Base-by-base conservation (phyloP, 768 basidiomycete genomes). In the Agrocybe pediades region DNA sequence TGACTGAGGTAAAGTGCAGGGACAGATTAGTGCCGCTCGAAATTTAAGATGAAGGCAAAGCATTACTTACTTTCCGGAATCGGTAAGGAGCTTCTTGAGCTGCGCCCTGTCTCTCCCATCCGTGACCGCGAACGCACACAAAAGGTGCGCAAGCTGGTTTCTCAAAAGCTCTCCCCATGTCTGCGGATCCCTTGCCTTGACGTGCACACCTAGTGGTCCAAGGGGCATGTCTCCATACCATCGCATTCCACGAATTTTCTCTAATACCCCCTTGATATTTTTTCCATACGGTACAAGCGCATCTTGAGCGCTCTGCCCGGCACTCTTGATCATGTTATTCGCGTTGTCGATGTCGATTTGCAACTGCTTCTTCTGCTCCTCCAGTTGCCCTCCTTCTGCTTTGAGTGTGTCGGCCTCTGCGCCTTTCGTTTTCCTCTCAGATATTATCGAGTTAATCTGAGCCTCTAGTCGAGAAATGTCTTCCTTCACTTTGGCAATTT, bases 131-230 rank as follows among this genome's bases (percentile, higher is more conserved):
- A 88, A 98, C 5, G 85, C 80, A 30, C 74, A 80, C 71, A 98
- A 75, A 17, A 75, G 63, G 2, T 44, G 25, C 3, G 80, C 82
- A 3, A 99, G 72, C 59, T 87, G 81, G 46, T 69, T 68, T 56
- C 87, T 74, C 59, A 98, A 68, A n/a, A 92, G 59, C 0, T 72
- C 71, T 0, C 83, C 85, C 83, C 90, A 98, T 26, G 63, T 71
- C 55, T 73, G 62, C 2, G 76, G 71, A 45, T 95, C 89, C 60
- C 76, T 82, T 30, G 92, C 81, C 61, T 85, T 88, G 62, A 98
- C 87, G 65, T 83, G 79, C 45, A 80, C 56, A 0, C 96, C 96
- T 21, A 98, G 73, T 0, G 96, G 96, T 0, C 92, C 92, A 27
- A 91, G 68, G 0, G 90, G 90, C 17, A 62, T 63, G 42, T 84